Evolutionary conservation across 2,329 filamentous ascomycete species (phyloP), one percentile per base, ranked within the genome.

Genomic region (Chaetomium olivaceum): DNA sequence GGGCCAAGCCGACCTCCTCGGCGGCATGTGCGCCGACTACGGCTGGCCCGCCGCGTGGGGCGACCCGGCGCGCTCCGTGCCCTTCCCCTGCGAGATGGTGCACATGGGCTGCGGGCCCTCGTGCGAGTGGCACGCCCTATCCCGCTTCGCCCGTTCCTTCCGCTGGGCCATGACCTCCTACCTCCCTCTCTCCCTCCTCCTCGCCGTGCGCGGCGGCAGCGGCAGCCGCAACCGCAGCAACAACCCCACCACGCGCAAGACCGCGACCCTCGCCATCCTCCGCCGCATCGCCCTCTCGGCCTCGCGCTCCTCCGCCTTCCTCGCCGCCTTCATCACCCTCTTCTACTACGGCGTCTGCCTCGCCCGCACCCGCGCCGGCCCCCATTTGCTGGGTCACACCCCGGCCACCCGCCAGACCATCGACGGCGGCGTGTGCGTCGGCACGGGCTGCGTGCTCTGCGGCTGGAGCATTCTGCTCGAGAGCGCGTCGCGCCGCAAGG

Each of bases 331-430:
- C 76, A 90, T 96, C 69, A 81, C 87, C 0, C 79, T 93, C 12
- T 95, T 94, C 76, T 96, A 93, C 79, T 96, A 96, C 75, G 88
- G 90, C 31, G 90, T 96, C 3, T 96, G 92, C 74, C 85, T 96
- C 0, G 82, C 87, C 6, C 86, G 92, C 54, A 93, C 89, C 1
- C 84, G 91, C 12, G 67, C 95, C 7, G 92, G 92, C 0, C 92
- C 92, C 0, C 84, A 75, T 39, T 25, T 94, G 14, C 79, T 93
- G 27, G 84, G 86, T n/a, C 80, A 74, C 21, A n/a, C 39, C 16
- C 4, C 39, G 4, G 5, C 76, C 0, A 73, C 78, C 27, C 77
- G 82, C 29, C 84, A 87, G 73, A 75, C 73, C 59, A 84, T 89
- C 65, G 87, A 89, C 66, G 77, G 81, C 6, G 88, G 88, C 2